These are phyloP conservation scores for Oryza meyeriana DNA, from an alignment of 176 grass and related monocot genomes.

Conservation along the genomic window DNA sequence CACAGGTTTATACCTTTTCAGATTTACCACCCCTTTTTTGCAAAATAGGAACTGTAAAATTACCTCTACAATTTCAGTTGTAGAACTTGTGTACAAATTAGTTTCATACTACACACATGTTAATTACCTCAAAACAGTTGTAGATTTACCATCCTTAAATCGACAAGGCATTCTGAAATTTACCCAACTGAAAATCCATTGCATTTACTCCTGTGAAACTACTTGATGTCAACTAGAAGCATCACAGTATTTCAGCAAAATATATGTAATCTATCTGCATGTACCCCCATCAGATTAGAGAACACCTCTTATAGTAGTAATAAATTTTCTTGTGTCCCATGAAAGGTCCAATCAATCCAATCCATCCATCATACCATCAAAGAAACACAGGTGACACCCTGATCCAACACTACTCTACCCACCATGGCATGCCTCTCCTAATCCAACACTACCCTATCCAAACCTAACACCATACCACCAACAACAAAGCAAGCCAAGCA, in stretches of 20 bases:
- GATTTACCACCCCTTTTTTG: too few species aligned
- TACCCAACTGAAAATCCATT: background rate
- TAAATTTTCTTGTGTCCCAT: background rate
- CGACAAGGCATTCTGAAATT: background rate
- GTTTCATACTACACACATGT: too few species aligned
- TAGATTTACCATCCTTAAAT: background rate
- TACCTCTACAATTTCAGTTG: too few species aligned
- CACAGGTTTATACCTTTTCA: too few species aligned
- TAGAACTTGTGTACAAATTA: too few species aligned
- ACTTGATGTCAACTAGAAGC: background rate
- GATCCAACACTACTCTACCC: background rate
- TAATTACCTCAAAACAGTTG: too few species aligned
- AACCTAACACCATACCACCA: background rate
- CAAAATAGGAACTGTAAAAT: too few species aligned
- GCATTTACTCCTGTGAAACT: background rate
- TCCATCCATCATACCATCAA: background rate
- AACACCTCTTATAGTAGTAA: background rate
- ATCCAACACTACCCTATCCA: background rate
- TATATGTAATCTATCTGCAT: background rate
- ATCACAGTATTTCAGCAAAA: background rate
- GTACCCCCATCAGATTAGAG: background rate
- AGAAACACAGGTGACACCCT: constrained; percentile 23
- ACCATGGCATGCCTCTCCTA: background rate
- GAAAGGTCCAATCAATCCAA: constrained; percentile 37
- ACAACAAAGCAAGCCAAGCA: background rate